Base-by-base conservation (phyloP, 108 stramenopile genomes). In the Cyclotella distinguenda region DNA sequence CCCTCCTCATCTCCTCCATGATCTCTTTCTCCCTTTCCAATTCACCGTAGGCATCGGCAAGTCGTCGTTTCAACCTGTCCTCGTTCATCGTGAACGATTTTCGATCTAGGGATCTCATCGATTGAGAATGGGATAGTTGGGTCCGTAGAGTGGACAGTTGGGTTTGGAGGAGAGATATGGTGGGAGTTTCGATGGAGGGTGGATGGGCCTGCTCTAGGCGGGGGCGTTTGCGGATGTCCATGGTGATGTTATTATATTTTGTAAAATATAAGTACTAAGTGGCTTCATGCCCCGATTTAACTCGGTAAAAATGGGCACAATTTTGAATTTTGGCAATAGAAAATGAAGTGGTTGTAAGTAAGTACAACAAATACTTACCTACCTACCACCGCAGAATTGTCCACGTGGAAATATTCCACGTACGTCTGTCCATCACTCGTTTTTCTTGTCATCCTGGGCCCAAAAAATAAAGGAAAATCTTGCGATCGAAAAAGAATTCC, bases 101-200 rank as follows among this genome's bases (percentile, higher is more conserved):
- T 36, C 86, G 71, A 36, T 94, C 92, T 40, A 89, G 50, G 9
- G 72, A 60, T 18, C 89, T 75, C 10, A 89, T 63, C 23, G 81
- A 79, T 60, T 82, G 80, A 30, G 87, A 84, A 66, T 93, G 87
- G n/a, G 84, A 74, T 45, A 90, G 68, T 44, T 87, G 83, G 19
- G 86, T 74, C n/a, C 81, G 85, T 12, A 89, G 70, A 22, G 82
- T 79, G 31, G 68, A 48, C 23, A 93, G 31, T 70, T 93, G 76
- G 21, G 75, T 80, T 46, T 85, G 51, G 13, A 81, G 68, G 44
- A 81, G 72, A 25, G 21, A 30, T 18, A 58, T 26, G 39, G 53
- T 40, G 40, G 68, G 36, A 22, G 77, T 44, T 42, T 18, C 30
- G 61, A 27, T 27, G 36, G 27, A 27, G 38, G 66, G 46, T 15